A percentile compares a stretch with the other conserved stretches of the same genome.
Evolutionary conservation across 345 rosid species (phyloP).

Genomic region (Eucalyptus leucophloia): DNA sequence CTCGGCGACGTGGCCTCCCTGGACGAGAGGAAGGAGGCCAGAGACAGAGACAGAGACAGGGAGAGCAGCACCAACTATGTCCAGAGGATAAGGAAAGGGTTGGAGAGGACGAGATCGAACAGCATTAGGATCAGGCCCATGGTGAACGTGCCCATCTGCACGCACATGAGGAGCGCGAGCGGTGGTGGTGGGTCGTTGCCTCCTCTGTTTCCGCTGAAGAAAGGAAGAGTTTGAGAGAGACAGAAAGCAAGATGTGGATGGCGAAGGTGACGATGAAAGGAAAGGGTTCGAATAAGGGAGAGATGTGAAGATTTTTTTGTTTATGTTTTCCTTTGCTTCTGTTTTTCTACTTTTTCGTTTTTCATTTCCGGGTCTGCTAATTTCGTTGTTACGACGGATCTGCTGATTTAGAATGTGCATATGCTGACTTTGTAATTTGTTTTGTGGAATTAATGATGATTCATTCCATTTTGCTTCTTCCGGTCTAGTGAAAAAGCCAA

Average conservation of each 20-base stretch:
- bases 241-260: not conserved
- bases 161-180: not conserved
- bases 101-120: conserved; percentile 7
- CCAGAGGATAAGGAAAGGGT: conserved; percentile 2
- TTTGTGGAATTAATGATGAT: not conserved
- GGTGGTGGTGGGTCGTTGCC: not conserved
- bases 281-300: not conserved
- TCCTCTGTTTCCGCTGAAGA: conserved; percentile 4
- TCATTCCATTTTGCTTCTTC: not conserved
- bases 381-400: not conserved
- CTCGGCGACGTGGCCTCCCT: not conserved
- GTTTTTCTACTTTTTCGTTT: not conserved
- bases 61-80: not conserved
- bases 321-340: not conserved
- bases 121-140: conserved; percentile 8
- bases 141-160: conserved; percentile 4
- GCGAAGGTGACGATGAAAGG: not conserved
- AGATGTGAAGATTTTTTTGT: not conserved
- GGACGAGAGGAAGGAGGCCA: not conserved
- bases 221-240: not conserved
- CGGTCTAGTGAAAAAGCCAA: not conserved
- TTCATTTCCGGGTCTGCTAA: not conserved
- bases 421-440: not conserved
- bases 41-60: not conserved
- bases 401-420: not conserved